phyloP scores from a whole-genome alignment of 768 basidiomycete genomes.

The Lentinula edodes region DNA sequence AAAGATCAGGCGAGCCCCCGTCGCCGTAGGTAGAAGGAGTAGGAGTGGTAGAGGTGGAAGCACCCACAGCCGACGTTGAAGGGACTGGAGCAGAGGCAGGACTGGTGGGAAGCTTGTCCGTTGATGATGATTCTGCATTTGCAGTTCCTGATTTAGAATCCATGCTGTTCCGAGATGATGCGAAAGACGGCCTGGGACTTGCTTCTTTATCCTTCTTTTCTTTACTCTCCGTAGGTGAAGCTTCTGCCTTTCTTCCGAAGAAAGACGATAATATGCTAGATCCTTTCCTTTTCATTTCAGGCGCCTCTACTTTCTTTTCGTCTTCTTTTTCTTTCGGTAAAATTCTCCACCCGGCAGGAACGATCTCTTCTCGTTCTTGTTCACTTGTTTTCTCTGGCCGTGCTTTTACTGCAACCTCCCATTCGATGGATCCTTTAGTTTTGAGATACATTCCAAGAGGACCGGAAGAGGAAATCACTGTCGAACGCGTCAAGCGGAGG shows the following conservation, averaged over 20 bases:
- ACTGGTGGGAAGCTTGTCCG: background rate
- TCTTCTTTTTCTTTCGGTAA: conserved; percentile 49
- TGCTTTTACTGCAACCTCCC: conserved; percentile 65
- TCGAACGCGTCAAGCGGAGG: conserved; percentile 59
- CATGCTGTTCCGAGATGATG: conserved; percentile 9
- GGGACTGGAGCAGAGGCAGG: background rate
- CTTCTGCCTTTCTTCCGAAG: conserved; percentile 45
- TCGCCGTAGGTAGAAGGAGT: conserved; percentile 2
- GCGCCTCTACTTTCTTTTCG: conserved; percentile 11
- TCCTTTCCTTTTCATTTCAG: conserved; percentile 47
- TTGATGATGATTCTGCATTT: conserved; percentile 10
- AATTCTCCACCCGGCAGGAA: conserved; percentile 71
- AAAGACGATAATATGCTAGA: conserved; percentile 63
- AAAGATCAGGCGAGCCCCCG: conserved; percentile 2
- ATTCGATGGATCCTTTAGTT: conserved; percentile 69
- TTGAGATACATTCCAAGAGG: conserved; percentile 67
- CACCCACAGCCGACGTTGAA: background rate
- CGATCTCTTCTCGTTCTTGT: conserved; percentile 48
- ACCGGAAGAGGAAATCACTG: conserved; percentile 46
- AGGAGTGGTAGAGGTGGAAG: conserved; percentile 10
- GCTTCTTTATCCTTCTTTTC: conserved; percentile 8
- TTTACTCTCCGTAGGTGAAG: conserved; percentile 19
- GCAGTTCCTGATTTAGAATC: background rate
- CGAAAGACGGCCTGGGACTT: conserved; percentile 14
- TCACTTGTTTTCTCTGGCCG: conserved; percentile 32